Conservation (phyloP, 2,329 filamentous ascomycete species). For the Aspergillus tubingensis region DNA sequence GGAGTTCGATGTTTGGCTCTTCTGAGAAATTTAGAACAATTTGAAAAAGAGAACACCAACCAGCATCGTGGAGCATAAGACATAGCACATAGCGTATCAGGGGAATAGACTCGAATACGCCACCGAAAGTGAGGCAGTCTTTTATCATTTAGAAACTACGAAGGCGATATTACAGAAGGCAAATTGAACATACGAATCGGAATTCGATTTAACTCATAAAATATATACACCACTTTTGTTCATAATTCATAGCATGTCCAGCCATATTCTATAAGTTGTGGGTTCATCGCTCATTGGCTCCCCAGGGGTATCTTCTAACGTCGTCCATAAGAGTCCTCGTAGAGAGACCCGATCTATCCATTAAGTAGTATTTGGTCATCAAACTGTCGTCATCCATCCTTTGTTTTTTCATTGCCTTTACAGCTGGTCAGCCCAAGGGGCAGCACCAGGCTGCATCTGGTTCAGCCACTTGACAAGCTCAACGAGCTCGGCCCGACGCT, state of each 20-base stretch:
- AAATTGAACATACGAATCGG: background rate
- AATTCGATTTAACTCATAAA: background rate
- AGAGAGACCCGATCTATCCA: conserved; percentile 33
- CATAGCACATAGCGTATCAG: no score
- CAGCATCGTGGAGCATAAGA: no score
- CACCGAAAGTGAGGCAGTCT: no score
- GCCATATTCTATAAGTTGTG: conserved; percentile 1
- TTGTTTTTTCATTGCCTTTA: conserved; percentile 20
- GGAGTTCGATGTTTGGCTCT: no score
- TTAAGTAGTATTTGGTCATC: conserved; percentile 28
- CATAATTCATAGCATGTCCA: conserved; percentile 8
- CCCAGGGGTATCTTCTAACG: conserved; percentile 35
- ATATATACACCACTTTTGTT: conserved; percentile 6
- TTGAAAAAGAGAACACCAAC: no score
- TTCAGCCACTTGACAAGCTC: conserved; percentile 53
- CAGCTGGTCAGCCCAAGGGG: conserved; percentile 43
- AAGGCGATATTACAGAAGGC: no score
- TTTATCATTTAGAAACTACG: no score
- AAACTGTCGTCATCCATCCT: conserved; percentile 14
- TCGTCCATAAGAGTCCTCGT: conserved; percentile 26
- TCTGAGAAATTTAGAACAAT: no score
- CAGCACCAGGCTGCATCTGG: conserved; percentile 44
- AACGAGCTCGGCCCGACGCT: conserved; percentile 48
- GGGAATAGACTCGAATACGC: no score
- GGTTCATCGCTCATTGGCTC: conserved; percentile 1